Base-by-base conservation (phyloP, 139 green algal species). In the Asterochloris sp. region DNA sequence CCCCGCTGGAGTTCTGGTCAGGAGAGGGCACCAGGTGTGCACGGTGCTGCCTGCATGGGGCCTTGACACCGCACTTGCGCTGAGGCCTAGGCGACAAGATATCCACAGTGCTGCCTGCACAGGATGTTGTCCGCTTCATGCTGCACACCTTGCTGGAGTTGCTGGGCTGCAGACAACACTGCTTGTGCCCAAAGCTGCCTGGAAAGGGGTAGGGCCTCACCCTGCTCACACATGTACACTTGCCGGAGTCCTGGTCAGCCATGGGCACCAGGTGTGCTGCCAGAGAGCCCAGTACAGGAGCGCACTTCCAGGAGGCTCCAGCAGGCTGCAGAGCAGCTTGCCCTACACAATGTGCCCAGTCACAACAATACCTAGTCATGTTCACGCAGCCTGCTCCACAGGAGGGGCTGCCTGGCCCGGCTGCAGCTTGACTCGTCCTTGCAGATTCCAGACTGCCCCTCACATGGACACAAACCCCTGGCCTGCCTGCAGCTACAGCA, bases 1-100 rank as follows among this genome's bases (percentile, higher is more conserved):
- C 78, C 24, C 17, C 29, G 47, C 83, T 86, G 38, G 13, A 21
- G 16, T 86, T 84, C 64, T 86, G 83, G 83, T 29, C 73, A 47
- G 78, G 63, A 15, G 78, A 82, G 63, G 78, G 78, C 14, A 62
- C 27, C 26, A 82, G 63, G 78, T 82, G 28, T 11, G 64, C 28
- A 27, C 21, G 17, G 21, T 10, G 2, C 66, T 71, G 19, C 66
- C 17, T 21, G 17, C 19, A 2, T 71, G 66, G 38, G 38, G 38
- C 4, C 38, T 54, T 54, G 38, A 54, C 38, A 54, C 38, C 38
- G 38, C 6, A 54, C 38, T 54, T 71, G 66, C 66, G 9, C 21
- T 71, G 4, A 71, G 66, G 17, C 15, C 64, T 24, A 69, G 64
- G 64, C 64, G 16, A 69, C 64, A 69, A 71, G 19, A 10, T 9